Evolutionary conservation across 2,329 filamentous ascomycete species (phyloP).

Genomic region (Aspergillus sp.): DNA sequence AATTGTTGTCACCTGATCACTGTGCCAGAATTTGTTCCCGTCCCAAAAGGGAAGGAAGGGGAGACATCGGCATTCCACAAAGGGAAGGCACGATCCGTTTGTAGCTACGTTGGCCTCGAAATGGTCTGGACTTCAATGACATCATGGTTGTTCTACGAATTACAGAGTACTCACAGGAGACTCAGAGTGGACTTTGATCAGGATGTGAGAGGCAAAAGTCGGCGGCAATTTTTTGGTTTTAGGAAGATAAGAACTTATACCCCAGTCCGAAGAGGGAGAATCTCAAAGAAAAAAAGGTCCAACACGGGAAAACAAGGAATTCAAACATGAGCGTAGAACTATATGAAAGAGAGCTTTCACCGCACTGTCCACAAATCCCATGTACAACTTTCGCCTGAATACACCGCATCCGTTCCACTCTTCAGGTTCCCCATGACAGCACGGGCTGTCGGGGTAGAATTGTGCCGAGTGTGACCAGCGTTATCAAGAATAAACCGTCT

Average conservation of each 20-base stretch:
- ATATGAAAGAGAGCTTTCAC: slow-evolving; percentile 25
- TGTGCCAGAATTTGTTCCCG: not conserved
- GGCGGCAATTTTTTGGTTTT: not conserved
- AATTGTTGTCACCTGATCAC: not conserved
- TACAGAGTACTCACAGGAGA: no score
- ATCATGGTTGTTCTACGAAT: slow-evolving; percentile 3
- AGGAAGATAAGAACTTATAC: not conserved
- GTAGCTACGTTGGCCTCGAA: not conserved
- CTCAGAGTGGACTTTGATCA: no score
- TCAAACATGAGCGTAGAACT: slow-evolving; percentile 25
- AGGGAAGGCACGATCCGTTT: not conserved
- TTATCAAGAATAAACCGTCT: slow-evolving; percentile 32
- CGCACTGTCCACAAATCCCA: slow-evolving; percentile 20
- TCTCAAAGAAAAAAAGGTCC: slow-evolving; percentile 15
- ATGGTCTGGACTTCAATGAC: slow-evolving; percentile 2
- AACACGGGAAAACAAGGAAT: slow-evolving; percentile 22
- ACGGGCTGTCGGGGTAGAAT: slow-evolving; percentile 19
- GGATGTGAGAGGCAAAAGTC: not conserved
- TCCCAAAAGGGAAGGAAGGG: not conserved
- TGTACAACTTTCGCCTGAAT: slow-evolving; percentile 20
- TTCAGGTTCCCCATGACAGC: slow-evolving; percentile 8
- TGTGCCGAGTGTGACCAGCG: slow-evolving; percentile 21
- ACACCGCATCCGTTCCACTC: slow-evolving; percentile 13
- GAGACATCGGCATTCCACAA: not conserved
- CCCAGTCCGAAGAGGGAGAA: slow-evolving; percentile 18